A percentile compares a stretch with the other conserved stretches of the same genome.
These are phyloP conservation scores for Tolypocladium paradoxum DNA, from an alignment of 2,329 filamentous ascomycete genomes.

Conservation along the genomic window DNA sequence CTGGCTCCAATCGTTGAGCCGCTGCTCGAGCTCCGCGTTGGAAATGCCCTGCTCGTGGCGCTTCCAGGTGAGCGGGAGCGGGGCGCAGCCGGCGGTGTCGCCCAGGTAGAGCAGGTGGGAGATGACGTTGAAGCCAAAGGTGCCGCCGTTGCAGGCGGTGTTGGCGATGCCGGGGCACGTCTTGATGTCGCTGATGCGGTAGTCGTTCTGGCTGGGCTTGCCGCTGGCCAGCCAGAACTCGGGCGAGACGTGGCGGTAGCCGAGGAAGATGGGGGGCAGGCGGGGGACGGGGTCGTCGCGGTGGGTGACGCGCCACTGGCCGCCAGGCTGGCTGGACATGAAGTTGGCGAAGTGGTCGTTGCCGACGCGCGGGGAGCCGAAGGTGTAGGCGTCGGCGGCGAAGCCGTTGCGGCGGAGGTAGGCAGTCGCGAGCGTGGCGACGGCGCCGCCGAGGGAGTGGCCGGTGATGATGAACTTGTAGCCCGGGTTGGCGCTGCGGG, in stretches of 20 bases:
- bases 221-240: slow-evolving; percentile 53
- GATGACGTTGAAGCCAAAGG: slow-evolving; percentile 28
- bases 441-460: slow-evolving; percentile 57
- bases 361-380: slow-evolving; percentile 55
- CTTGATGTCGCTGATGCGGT: slow-evolving; percentile 27
- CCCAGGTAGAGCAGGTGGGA: slow-evolving; percentile 41
- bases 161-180: slow-evolving; percentile 39
- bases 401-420: slow-evolving; percentile 39
- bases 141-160: slow-evolving; percentile 39
- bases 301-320: slow-evolving; percentile 57
- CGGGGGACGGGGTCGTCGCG: slow-evolving; percentile 55
- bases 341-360: slow-evolving; percentile 43
- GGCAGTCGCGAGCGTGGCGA: slow-evolving; percentile 49
- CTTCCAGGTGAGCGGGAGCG: slow-evolving; percentile 14
- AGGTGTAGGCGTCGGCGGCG: slow-evolving; percentile 49
- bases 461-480: slow-evolving; percentile 51
- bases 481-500: slow-evolving; percentile 33
- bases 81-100: slow-evolving; percentile 28
- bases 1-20: slow-evolving; percentile 23
- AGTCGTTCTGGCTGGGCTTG: slow-evolving; percentile 19
- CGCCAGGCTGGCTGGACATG: slow-evolving; percentile 39
- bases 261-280: slow-evolving; percentile 49
- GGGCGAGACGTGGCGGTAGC: slow-evolving; percentile 56
- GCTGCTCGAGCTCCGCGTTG: slow-evolving; percentile 27
- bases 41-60: slow-evolving; percentile 11